Percentiles rank a stretch among this genome's conserved stretches.
Evolutionary conservation across 2,329 filamentous ascomycete species (phyloP).

Genomic region (Monascus ruber): DNA sequence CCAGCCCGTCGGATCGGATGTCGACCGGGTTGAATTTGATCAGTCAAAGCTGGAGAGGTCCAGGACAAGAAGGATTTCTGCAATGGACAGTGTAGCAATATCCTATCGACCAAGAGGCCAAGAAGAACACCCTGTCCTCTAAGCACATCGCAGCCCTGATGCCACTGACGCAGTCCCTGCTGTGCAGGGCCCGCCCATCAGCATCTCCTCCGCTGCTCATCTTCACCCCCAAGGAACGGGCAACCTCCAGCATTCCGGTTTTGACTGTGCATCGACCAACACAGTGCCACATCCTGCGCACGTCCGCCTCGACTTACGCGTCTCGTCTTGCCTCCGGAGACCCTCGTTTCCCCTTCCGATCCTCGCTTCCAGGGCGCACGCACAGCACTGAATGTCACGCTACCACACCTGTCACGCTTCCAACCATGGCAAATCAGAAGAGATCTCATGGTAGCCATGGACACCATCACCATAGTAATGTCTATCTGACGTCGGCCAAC

Average conservation of each 20-base stretch:
- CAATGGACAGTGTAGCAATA: no score
- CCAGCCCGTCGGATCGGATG: no score
- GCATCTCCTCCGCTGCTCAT: conserved; percentile 8
- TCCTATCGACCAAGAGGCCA: background rate
- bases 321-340: background rate
- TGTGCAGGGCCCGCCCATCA: conserved; percentile 23
- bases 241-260: background rate
- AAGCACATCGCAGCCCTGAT: conserved; percentile 13
- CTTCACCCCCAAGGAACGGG: conserved; percentile 2
- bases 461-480: conserved; percentile 71
- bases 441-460: conserved; percentile 35
- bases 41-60: no score
- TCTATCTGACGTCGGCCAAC: conserved; percentile 67
- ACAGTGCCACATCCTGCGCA: conserved; percentile 13
- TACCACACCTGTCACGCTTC: conserved; percentile 12
- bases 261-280: conserved; percentile 6
- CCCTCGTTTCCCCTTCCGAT: background rate
- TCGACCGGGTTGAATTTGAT: no score
- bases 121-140: conserved; percentile 5
- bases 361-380: conserved; percentile 5
- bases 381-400: no score
- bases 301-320: background rate
- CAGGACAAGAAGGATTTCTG: no score
- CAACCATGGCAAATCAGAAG: conserved; percentile 33
- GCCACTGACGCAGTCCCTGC: conserved; percentile 29